Percentiles rank a stretch among this genome's conserved stretches.
Conservation (phyloP, 164 flowering plant species). For the Stephania cephalantha region DNA sequence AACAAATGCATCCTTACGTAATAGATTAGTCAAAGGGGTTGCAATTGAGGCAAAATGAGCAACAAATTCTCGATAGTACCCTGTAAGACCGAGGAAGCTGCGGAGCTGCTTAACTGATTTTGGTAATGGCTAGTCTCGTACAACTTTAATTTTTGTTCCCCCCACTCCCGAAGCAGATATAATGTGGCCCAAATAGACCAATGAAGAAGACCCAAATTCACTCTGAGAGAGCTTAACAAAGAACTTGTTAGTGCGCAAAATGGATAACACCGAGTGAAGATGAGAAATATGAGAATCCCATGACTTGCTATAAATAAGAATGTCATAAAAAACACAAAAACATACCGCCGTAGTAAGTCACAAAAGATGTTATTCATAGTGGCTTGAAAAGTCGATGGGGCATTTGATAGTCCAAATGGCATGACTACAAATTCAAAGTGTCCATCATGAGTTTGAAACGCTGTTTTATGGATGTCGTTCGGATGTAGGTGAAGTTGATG, state of each 20-base stretch:
- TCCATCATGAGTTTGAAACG: background rate
- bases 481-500: background rate
- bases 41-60: background rate
- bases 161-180: background rate
- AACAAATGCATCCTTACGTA: background rate
- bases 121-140: background rate
- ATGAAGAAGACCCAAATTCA: background rate
- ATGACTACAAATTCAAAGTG: too few relatives aligned
- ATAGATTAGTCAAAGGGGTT: background rate
- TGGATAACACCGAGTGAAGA: background rate
- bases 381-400: background rate
- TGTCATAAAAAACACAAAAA: background rate
- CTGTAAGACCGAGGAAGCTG: background rate
- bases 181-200: background rate
- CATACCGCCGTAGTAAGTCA: background rate
- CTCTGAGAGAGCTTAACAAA: background rate
- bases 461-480: background rate
- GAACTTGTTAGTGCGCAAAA: background rate
- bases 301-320: background rate
- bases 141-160: background rate
- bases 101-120: background rate
- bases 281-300: background rate
- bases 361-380: too few relatives aligned
- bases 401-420: constrained; percentile 2
- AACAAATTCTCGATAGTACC: background rate